Evolutionary conservation across 495 filamentous ascomycete species (phyloP).

Genomic region (Penicillium subrubescens): DNA sequence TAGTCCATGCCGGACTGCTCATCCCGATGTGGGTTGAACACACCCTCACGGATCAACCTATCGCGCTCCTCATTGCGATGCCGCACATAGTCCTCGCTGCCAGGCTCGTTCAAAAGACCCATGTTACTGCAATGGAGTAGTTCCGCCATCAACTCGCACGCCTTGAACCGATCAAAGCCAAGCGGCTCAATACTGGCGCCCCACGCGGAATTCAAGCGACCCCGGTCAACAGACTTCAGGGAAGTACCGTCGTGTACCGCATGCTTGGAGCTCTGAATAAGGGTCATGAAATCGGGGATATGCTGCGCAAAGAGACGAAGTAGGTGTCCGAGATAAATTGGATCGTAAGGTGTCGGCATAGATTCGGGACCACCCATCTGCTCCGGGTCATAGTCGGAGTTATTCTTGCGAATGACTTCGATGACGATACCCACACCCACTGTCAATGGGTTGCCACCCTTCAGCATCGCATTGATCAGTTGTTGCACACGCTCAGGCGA

Average conservation of each 20-base stretch:
- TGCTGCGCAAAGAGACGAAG: constrained; percentile 86
- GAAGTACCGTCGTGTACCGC: constrained; percentile 61
- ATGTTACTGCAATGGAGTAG: constrained; percentile 98
- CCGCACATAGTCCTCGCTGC: constrained; percentile 84
- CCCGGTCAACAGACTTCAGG: constrained; percentile 59
- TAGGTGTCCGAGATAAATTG: constrained; percentile 94
- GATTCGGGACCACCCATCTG: constrained; percentile 75
- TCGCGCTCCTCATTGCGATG: constrained; percentile 82
- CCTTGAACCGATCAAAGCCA: constrained; percentile 98
- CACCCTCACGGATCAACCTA: constrained; percentile 69
- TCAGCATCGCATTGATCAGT: constrained; percentile 87
- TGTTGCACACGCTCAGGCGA: constrained; percentile 79
- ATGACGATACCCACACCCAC: constrained; percentile 98
- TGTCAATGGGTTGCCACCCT: constrained; percentile 90
- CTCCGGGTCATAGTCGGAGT: constrained; percentile 97
- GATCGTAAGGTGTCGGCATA: constrained; percentile 80
- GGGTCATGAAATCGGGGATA: constrained; percentile 93
- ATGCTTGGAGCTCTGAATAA: constrained; percentile 71
- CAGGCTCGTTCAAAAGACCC: constrained; percentile 90
- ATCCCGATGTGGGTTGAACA: constrained; percentile 39
- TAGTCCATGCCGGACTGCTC: constrained; percentile 47
- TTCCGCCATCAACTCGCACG: constrained; percentile 98
- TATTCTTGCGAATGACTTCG: constrained; percentile 98
- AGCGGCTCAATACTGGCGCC: constrained; percentile 90
- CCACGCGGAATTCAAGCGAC: constrained; percentile 80